phyloP scores from a whole-genome alignment of 2,329 filamentous ascomycete species.

The Lasiodiplodia hormozganensis region DNA sequence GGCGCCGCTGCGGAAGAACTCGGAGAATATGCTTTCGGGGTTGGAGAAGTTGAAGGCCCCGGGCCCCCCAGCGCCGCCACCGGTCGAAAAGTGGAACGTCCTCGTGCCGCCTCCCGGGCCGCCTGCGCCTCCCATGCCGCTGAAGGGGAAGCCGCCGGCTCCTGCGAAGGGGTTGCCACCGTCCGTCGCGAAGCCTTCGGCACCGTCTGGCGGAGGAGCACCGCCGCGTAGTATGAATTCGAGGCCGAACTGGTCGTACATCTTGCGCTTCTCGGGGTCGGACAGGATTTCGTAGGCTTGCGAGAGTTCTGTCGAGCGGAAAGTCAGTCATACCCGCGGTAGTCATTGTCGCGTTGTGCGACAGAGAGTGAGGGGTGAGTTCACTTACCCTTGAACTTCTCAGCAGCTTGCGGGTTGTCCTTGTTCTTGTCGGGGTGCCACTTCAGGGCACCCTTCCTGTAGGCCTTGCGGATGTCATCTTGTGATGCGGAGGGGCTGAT shows the following conservation, averaged over 20 bases:
- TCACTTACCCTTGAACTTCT: slow-evolving; percentile 84
- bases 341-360: neutral
- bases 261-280: slow-evolving; percentile 94
- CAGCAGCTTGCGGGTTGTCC: slow-evolving; percentile 80
- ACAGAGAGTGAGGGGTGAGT: neutral
- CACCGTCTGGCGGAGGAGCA: slow-evolving; percentile 67
- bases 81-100: slow-evolving; percentile 70
- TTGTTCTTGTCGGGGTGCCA: slow-evolving; percentile 99
- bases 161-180: slow-evolving; percentile 53
- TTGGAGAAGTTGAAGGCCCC: slow-evolving; percentile 82
- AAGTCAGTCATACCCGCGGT: slow-evolving; percentile 30
- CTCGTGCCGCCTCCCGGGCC: slow-evolving; percentile 55
- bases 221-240: slow-evolving; percentile 90
- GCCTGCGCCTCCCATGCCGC: slow-evolving; percentile 61
- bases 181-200: slow-evolving; percentile 42
- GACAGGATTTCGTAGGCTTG: slow-evolving; percentile 98
- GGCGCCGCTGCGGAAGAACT: slow-evolving; percentile 73
- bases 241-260: slow-evolving; percentile 92
- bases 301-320: slow-evolving; percentile 70
- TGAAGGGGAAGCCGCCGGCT: slow-evolving; percentile 57
- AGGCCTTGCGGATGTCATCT: slow-evolving; percentile 97
- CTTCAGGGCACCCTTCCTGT: slow-evolving; percentile 87
- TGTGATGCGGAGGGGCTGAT: slow-evolving; percentile 81
- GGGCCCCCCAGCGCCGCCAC: slow-evolving; percentile 50
- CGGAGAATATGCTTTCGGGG: slow-evolving; percentile 82